Conservation (phyloP, 2,329 filamentous ascomycete species). For the Colletotrichum sansevieriae region DNA sequence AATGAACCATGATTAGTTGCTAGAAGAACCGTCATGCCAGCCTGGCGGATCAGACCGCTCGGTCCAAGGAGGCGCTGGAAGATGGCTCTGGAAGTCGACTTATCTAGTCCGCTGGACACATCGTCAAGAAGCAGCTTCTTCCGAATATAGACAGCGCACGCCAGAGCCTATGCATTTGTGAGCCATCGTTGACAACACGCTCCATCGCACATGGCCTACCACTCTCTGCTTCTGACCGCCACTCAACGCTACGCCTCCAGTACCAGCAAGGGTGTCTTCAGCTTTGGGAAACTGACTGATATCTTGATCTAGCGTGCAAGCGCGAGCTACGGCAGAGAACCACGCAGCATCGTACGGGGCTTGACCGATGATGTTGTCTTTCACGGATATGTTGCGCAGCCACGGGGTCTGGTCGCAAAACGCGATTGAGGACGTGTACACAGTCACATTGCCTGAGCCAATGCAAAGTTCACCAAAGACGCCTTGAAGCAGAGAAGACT, state of each 20-base stretch:
- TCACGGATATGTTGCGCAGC: constrained; percentile 57
- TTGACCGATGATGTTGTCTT: constrained; percentile 51
- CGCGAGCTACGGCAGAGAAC: constrained; percentile 48
- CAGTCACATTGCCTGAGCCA: constrained; percentile 33
- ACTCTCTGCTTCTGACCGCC: constrained; percentile 60
- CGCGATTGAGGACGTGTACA: constrained; percentile 47
- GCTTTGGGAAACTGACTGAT: constrained; percentile 49
- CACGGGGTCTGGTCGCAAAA: constrained; percentile 61
- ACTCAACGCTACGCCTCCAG: constrained; percentile 54
- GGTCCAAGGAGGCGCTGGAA: constrained; percentile 57
- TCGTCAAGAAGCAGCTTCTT: constrained; percentile 60
- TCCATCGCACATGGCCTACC: constrained; percentile 45
- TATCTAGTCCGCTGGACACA: constrained; percentile 59
- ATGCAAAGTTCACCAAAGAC: constrained; percentile 54
- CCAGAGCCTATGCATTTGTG: constrained; percentile 52
- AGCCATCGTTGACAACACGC: neutral
- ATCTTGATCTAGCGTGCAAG: constrained; percentile 54
- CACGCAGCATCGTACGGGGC: constrained; percentile 47
- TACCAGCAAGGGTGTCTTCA: constrained; percentile 55
- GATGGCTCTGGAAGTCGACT: constrained; percentile 56
- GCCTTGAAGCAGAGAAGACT: constrained; percentile 55
- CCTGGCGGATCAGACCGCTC: constrained; percentile 55
- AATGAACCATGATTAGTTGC: constrained; percentile 54
- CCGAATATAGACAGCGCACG: constrained; percentile 60
- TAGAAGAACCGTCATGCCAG: constrained; percentile 57